Evolutionary conservation across 108 stramenopile species (phyloP), one percentile per base, ranked within the genome.

Genomic region (Cyclotella cryptica): DNA sequence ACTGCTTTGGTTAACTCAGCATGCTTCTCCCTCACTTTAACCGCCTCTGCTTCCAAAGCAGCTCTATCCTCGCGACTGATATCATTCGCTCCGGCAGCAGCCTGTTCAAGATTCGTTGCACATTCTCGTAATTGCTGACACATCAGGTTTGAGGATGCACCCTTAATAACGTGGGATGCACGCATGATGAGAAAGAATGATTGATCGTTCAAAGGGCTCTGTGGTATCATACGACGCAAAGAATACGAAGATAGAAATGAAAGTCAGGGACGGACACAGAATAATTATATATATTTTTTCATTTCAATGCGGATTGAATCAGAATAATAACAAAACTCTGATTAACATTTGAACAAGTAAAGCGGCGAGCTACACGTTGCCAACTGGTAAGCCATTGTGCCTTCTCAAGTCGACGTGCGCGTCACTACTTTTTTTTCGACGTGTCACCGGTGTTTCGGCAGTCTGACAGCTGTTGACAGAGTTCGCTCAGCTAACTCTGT

Each of bases 61-160:
- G 66, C 62, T 44, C 51, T 69, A 66, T 74, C 66, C 30, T 63
- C 77, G 6, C 62, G 10, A 22, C 58, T 27, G n/a, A 71, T 47
- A 40, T 66, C 68, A 49, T 85, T 84, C 13, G 87, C 88, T 10
- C 11, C 54, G 6, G 77, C 68, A 24, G 93, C 88, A 15, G 80
- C 64, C 45, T 85, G 80, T 77, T 97, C 96, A 75, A 97, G 60
- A 59, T 76, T 73, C 53, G 86, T 78, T 22, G 96, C 79, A 43
- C 88, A 76, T 39, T 83, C 52, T 74, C 92, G 72, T 29, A 97
- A 79, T 64, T 93, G 81, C 58, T 83, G 71, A 80, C 96, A 97
- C 95, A 96, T 96, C 11, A 97, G 86, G 71, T 97, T 97, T 53
- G 94, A 90, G 10, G 95, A 89, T 14, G 96, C 96, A 26, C 96